Conservation (phyloP, 148 eudicot genomes). For the Bassia scoparia region DNA sequence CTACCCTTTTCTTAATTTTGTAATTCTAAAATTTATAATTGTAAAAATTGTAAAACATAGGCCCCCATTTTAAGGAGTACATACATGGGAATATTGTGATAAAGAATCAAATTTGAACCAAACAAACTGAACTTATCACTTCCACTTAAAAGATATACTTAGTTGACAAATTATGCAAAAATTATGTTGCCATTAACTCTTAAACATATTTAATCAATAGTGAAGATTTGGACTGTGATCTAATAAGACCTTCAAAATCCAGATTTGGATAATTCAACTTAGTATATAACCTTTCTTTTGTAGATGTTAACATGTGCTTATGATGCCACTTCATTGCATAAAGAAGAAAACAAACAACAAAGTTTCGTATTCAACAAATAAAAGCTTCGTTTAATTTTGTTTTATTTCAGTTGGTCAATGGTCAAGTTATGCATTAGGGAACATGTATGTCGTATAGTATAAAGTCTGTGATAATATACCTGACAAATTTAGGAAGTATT, state of each 20-base stretch:
- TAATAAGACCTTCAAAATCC: background rate
- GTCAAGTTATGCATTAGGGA: background rate
- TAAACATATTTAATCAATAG: too few species aligned
- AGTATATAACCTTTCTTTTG: background rate
- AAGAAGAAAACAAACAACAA: conserved; percentile 2
- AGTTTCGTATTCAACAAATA: background rate
- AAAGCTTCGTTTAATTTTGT: background rate
- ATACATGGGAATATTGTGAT: too few species aligned
- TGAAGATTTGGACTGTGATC: background rate
- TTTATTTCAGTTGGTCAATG: conserved; percentile 10
- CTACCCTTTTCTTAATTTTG: too few species aligned
- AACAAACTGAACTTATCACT: too few species aligned
- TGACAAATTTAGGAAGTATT: conserved; percentile 13
- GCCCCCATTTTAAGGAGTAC: too few species aligned
- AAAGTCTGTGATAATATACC: background rate
- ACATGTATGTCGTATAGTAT: background rate
- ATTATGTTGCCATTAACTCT: too few species aligned
- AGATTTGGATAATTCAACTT: background rate
- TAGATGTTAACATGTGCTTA: conserved; percentile 8
- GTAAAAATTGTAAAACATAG: too few species aligned
- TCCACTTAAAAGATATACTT: too few species aligned
- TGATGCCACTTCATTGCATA: background rate
- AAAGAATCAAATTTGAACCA: too few species aligned
- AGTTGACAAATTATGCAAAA: too few species aligned
- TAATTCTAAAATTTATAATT: too few species aligned